Evolutionary conservation across 2,329 filamentous ascomycete genomes (phyloP).

Genomic region (Blastomyces gilchristii): DNA sequence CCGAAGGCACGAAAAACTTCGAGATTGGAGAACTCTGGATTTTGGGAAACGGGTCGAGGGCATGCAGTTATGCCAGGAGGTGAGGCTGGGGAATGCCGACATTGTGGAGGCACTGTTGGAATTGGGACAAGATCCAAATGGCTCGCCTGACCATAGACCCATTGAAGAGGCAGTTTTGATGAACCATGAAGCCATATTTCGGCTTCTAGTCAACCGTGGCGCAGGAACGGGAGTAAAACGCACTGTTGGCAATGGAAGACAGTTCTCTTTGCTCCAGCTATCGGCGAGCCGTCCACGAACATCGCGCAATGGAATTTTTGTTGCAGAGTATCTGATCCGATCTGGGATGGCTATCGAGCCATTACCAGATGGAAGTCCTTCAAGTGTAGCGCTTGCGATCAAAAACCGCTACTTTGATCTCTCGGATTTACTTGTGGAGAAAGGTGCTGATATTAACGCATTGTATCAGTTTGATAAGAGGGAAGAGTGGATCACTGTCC

Average conservation of each 20-base stretch:
- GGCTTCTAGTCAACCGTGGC: constrained; percentile 5
- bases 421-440: background rate
- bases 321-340: constrained; percentile 4
- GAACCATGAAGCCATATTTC: background rate
- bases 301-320: constrained; percentile 2
- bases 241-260: background rate
- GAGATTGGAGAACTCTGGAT: constrained; percentile 4
- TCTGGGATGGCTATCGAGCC: constrained; percentile 5
- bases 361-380: constrained; percentile 1
- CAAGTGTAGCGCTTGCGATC: constrained; percentile 2
- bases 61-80: constrained; percentile 2
- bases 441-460: constrained; percentile 4
- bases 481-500: constrained; percentile 2
- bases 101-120: constrained; percentile 5
- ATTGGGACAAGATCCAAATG: constrained; percentile 2
- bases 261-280: constrained; percentile 1
- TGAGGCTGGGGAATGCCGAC: constrained; percentile 2
- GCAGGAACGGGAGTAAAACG: background rate
- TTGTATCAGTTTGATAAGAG: background rate
- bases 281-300: constrained; percentile 1
- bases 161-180: constrained; percentile 5
- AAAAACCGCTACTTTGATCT: constrained; percentile 6
- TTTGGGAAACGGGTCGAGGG: background rate
- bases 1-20: background rate
- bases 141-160: constrained; percentile 1